Percentiles rank a stretch among this genome's conserved stretches.
These are phyloP conservation scores for Melocanna baccifera DNA, from an alignment of 176 grass and related monocot species.

Conservation along the genomic window DNA sequence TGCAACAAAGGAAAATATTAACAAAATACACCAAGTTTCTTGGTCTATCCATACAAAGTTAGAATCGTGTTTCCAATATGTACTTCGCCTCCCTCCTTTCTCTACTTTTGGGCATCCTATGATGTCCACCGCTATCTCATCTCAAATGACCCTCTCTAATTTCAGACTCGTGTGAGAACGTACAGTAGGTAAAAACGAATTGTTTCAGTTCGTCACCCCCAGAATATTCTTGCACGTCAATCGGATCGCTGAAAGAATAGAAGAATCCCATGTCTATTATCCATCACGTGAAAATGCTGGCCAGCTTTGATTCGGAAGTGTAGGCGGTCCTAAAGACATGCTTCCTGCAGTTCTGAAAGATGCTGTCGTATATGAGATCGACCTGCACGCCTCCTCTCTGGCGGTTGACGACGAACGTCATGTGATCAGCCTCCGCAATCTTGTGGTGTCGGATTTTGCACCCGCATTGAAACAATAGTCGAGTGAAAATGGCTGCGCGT, in stretches of 20 bases:
- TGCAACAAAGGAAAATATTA: background rate
- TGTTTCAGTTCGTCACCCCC: background rate
- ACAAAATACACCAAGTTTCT: background rate
- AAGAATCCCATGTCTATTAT: background rate
- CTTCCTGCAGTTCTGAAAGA: constrained; percentile 65
- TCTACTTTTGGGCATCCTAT: background rate
- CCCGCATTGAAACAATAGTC: background rate
- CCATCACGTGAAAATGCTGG: background rate
- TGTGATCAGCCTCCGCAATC: constrained; percentile 77
- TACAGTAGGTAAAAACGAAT: background rate
- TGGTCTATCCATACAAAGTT: background rate
- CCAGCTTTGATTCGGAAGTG: constrained; percentile 39
- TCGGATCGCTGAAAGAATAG: background rate
- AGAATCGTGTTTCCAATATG: background rate
- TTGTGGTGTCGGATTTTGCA: constrained; percentile 56
- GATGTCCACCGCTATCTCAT: too few relatives aligned
- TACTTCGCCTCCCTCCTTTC: background rate
- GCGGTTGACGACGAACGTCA: constrained; percentile 70
- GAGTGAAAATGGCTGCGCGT: background rate
- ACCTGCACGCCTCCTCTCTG: constrained; percentile 64
- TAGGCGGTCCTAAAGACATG: constrained; percentile 42
- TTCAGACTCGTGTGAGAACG: too few relatives aligned
- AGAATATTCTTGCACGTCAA: background rate
- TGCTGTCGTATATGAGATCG: constrained; percentile 75
- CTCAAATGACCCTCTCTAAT: too few relatives aligned